Evolutionary conservation across 768 basidiomycete species (phyloP), one percentile per base, ranked within the genome.

Genomic region (Amanita fuliginea): DNA sequence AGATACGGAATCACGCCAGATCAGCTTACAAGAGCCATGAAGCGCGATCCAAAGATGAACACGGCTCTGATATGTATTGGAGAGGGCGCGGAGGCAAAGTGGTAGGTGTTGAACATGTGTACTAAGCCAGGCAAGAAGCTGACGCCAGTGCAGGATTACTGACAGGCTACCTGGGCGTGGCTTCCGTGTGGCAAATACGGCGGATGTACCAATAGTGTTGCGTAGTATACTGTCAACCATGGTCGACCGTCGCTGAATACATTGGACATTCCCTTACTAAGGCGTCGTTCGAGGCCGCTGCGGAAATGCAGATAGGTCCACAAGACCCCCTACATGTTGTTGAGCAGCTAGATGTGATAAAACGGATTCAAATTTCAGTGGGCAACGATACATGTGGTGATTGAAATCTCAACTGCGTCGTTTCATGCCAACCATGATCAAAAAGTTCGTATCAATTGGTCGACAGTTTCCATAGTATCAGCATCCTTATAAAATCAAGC

Each of bases 11-110:
- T 84, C 51, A 77, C 77, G 7, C 67, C 74, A 4, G 78, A 80
- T 50, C 75, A 81, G 34, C 59, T 84, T 32, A 73, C 71, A 10
- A 65, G 70, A 16, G 75, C 71, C 0, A 81, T 83, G 78, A 75
- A 71, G 43, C 65, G 70, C 14, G 68, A 81, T 54, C 72, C 77
- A 3, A 84, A 81, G 60, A 81, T 84, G n/a, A 74, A 81, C 51
- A 80, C 80, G 4, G 80, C 81, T 0, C 62, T 83, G 22, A 75
- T 84, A 28, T 82, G 81, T 56, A 83, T 84, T 39, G 81, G 81
- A 11, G 81, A 83, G 59, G 79, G 81, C 6, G 79, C 80, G 3
- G 81, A 82, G 55, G 74, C 77, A 19, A 54, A 74, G 10, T 83
- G 80, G 82, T 81, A 55, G 37, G 70, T 43, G 4, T 30, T 11